phyloP scores from a whole-genome alignment of 73 alveolate species.

The Tetrahymena malaccensis region DNA sequence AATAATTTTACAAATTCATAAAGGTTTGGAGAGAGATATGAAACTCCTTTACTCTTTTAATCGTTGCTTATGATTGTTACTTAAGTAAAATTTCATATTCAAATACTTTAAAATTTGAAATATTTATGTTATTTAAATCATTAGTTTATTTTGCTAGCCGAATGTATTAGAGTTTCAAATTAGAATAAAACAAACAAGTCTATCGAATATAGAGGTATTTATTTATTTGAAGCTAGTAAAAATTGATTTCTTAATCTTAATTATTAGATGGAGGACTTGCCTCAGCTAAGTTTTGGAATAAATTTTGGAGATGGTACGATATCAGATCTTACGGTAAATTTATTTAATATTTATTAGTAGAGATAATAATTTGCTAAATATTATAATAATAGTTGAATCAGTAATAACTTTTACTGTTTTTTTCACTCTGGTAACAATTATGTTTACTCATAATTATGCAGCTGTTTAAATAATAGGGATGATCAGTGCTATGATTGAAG shows the following conservation, averaged over 20 bases:
- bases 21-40: not conserved
- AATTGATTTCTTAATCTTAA: not conserved
- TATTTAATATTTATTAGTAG: not conserved
- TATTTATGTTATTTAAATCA: not conserved
- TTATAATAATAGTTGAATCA: not conserved
- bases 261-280: not conserved
- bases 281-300: not conserved
- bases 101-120: too few species aligned
- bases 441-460: not conserved
- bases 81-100: not conserved
- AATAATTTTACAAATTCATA: not conserved
- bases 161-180: not conserved
- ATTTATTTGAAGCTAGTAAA: too few species aligned
- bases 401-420: not conserved
- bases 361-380: not conserved
- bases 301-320: not conserved
- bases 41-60: not conserved
- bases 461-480: not conserved
- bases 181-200: not conserved
- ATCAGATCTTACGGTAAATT: not conserved
- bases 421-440: not conserved
- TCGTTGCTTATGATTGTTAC: not conserved
- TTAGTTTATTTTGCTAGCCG: not conserved
- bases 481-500: not conserved
- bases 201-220: not conserved